phyloP scores from a whole-genome alignment of 139 green algal genomes.

The Mesotaenium endlicherianum region DNA sequence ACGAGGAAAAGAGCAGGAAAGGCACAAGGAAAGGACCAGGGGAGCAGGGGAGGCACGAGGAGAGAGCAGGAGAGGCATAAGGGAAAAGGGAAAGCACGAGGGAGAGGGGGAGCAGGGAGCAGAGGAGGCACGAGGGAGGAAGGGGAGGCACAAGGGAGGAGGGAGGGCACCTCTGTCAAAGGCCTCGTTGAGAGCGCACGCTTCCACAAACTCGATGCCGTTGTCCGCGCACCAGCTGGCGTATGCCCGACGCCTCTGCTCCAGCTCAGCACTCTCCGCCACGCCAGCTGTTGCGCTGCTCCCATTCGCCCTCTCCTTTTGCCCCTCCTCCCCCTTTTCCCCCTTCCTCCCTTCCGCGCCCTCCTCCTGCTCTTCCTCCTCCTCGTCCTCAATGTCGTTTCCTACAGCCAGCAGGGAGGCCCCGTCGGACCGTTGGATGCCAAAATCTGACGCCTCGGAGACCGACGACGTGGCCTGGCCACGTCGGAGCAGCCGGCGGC shows the following conservation, averaged over 20 bases:
- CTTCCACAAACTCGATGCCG: constrained; percentile 35
- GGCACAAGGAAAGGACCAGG: not conserved
- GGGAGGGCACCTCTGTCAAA: constrained; percentile 30
- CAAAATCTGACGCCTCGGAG: constrained; percentile 4
- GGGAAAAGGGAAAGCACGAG: not conserved
- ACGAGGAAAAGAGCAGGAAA: not conserved
- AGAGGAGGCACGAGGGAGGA: no score
- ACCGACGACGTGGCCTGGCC: not conserved
- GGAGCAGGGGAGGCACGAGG: no score
- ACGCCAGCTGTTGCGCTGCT: not conserved
- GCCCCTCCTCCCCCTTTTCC: not conserved
- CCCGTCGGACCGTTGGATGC: not conserved
- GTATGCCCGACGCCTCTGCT: constrained; percentile 15
- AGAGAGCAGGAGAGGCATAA: not conserved
- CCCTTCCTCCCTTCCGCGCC: not conserved
- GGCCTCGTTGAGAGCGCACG: constrained; percentile 15
- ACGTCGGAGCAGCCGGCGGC: not conserved
- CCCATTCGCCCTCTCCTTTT: not conserved
- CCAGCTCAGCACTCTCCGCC: not conserved
- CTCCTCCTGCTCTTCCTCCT: not conserved
- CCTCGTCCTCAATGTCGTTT: not conserved
- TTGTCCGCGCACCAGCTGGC: constrained; percentile 31
- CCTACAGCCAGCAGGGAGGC: constrained; percentile 1
- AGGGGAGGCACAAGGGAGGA: no score
- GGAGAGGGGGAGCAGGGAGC: not conserved